Evolutionary conservation across 2,329 filamentous ascomycete species (phyloP).

Genomic region (Coccinonectria pachysandricola): DNA sequence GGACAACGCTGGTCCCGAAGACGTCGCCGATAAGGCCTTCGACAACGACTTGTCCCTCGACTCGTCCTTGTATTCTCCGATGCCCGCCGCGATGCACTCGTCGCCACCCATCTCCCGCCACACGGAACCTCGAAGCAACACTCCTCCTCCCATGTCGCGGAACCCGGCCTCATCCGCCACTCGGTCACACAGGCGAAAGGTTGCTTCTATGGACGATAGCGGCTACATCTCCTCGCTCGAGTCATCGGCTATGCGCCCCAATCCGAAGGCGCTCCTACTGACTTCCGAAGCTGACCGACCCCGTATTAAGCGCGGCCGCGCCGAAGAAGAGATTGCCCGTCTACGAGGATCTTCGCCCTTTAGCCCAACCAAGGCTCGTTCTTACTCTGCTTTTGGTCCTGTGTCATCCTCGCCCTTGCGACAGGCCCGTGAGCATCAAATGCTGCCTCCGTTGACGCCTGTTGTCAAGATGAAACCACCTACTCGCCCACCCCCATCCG

Average conservation of each 20-base stretch:
- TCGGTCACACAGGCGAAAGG: constrained; percentile 65
- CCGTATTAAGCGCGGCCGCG: constrained; percentile 75
- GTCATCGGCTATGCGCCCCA: constrained; percentile 72
- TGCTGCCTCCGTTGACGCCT: constrained; percentile 71
- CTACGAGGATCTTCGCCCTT: constrained; percentile 88
- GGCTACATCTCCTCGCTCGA: constrained; percentile 96
- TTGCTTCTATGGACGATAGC: constrained; percentile 76
- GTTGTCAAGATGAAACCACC: constrained; percentile 68
- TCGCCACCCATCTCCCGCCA: constrained; percentile 72
- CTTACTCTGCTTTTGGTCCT: constrained; percentile 40
- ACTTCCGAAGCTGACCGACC: constrained; percentile 75
- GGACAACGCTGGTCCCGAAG: constrained; percentile 49
- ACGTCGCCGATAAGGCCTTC: constrained; percentile 30
- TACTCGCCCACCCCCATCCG: constrained; percentile 51
- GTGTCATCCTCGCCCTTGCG: constrained; percentile 61
- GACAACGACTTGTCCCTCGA: constrained; percentile 32
- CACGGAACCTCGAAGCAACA: constrained; percentile 52
- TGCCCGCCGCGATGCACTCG: constrained; percentile 65
- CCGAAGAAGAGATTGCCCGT: constrained; percentile 90
- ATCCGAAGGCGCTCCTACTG: constrained; percentile 51
- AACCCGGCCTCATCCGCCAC: constrained; percentile 52
- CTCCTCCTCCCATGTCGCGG: constrained; percentile 61
- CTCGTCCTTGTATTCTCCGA: constrained; percentile 57
- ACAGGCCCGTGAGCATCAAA: constrained; percentile 43
- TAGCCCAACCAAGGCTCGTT: constrained; percentile 67